Conservation (phyloP, 2,329 filamentous ascomycete species). For the Gyromitra esculenta region DNA sequence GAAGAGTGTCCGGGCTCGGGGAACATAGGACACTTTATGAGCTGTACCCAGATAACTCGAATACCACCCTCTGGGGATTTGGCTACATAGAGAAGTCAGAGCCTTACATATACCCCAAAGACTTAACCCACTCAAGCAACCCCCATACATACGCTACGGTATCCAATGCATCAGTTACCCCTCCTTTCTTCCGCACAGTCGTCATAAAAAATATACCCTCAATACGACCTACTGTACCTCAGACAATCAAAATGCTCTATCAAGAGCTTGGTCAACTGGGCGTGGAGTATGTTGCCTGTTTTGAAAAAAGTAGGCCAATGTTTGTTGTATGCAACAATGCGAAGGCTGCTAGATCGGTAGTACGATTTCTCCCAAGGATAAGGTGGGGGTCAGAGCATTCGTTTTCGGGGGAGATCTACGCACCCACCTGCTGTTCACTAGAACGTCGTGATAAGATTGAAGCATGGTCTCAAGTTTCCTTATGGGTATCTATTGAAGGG, state of each 20-base stretch:
- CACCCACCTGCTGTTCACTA: neutral
- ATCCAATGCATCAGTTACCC: neutral
- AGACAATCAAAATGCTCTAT: neutral
- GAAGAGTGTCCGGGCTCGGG: neutral
- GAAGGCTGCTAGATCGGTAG: neutral
- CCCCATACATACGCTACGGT: neutral
- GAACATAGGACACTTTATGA: constrained; percentile 2
- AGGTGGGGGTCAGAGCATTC: neutral
- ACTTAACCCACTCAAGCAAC: constrained; percentile 5
- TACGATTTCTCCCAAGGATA: neutral
- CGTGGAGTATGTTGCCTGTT: constrained; percentile 23
- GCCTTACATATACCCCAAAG: neutral
- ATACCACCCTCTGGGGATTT: neutral
- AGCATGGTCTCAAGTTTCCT: constrained; percentile 8
- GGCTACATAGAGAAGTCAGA: neutral
- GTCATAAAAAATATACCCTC: neutral
- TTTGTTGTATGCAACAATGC: constrained; percentile 14
- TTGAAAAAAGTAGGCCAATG: neutral
- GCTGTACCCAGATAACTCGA: neutral
- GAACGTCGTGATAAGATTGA: neutral
- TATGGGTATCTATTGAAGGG: constrained; percentile 26
- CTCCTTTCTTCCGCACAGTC: constrained; percentile 24
- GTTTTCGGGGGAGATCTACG: neutral
- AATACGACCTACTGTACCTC: neutral
- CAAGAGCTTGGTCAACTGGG: constrained; percentile 5